Evolutionary conservation across 305 asterid genomes (phyloP).

Genomic region (Solanum hybrid): DNA sequence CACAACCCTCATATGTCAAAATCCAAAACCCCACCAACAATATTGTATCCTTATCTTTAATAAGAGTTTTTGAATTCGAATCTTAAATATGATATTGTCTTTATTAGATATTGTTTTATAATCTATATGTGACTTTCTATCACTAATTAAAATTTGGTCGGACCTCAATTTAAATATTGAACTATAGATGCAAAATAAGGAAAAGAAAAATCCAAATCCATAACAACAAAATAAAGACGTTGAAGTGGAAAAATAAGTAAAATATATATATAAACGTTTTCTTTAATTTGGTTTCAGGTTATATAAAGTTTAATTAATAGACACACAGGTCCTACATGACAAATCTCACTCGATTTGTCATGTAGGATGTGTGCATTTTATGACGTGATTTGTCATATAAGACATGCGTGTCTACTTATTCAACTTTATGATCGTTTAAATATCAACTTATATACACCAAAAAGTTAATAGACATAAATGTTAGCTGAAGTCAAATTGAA

Average conservation of each 20-base stretch:
- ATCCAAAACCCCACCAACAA: not conserved
- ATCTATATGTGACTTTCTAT: rapidly evolving
- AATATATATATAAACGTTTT: not conserved
- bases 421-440: too few species aligned
- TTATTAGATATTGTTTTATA: rapidly evolving
- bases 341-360: too few species aligned
- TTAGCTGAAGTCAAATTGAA: not conserved
- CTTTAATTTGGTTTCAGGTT: rapidly evolving
- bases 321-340: rapidly evolving
- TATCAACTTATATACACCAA: not conserved
- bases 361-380: not conserved
- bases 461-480: not conserved
- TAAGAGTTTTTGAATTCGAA: not conserved
- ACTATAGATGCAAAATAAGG: not conserved
- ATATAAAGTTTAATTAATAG: not conserved
- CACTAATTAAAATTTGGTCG: not conserved
- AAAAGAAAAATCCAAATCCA: not conserved
- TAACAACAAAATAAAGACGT: not conserved
- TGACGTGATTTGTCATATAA: too few species aligned
- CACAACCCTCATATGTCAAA: not conserved
- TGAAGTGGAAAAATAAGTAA: not conserved
- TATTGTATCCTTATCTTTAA: not conserved
- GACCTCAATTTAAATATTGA: rapidly evolving
- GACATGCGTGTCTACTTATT: not conserved
- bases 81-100: not conserved